Percentiles rank a stretch among this genome's conserved stretches.
Conservation (phyloP, 2,329 filamentous ascomycete genomes). For the Xylariaceae sp. region DNA sequence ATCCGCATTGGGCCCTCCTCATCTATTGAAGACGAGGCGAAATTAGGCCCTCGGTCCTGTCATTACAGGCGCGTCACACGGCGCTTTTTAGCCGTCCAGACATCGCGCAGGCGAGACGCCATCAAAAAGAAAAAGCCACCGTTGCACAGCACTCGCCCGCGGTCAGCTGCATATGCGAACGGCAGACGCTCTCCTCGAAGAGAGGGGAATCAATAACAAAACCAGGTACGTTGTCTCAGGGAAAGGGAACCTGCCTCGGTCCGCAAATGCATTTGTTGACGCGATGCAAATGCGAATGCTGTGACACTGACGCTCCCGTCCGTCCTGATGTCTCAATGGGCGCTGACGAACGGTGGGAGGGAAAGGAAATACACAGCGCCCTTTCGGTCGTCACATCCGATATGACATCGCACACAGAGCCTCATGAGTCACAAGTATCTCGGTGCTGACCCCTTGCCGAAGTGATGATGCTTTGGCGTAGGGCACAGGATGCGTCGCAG, state of each 20-base stretch:
- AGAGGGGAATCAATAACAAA: neutral
- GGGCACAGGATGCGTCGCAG: neutral
- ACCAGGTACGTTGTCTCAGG: neutral
- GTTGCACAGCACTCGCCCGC: neutral
- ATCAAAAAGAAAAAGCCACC: neutral
- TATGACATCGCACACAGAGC: neutral
- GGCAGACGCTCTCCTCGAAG: neutral
- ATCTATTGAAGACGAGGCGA: conserved; percentile 6
- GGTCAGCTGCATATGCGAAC: neutral
- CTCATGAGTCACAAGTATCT: neutral
- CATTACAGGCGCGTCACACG: neutral
- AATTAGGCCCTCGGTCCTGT: neutral
- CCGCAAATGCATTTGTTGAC: too few relatives aligned
- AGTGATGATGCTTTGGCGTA: neutral
- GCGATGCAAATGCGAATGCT: neutral
- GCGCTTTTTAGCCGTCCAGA: neutral
- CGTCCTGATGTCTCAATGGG: neutral
- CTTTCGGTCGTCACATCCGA: neutral
- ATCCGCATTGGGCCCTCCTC: neutral
- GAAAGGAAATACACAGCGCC: neutral
- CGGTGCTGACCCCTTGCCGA: neutral
- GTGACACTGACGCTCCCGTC: neutral
- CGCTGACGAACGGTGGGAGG: neutral
- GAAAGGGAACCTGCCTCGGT: too few relatives aligned
- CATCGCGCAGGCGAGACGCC: neutral